Evolutionary conservation across 345 rosid species (phyloP).

Genomic region (Acer yangbiense): DNA sequence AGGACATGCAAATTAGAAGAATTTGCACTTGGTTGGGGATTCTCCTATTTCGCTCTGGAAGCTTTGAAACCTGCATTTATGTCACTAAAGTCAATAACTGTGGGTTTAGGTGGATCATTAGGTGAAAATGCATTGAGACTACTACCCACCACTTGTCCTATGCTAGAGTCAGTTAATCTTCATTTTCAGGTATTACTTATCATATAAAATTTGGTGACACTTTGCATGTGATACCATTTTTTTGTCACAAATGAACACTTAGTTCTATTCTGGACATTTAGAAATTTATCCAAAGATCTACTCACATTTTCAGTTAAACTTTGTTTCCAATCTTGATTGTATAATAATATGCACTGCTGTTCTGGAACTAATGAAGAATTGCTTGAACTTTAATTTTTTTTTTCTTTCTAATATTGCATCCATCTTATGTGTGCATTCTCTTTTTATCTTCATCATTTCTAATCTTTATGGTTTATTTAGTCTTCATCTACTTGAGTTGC

Average conservation of each 20-base stretch:
- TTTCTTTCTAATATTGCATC: not conserved
- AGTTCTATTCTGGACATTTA: not conserved
- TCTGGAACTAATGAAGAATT: not conserved
- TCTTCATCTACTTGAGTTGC: not conserved
- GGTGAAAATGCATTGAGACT: constrained; percentile 54
- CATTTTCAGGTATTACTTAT: constrained; percentile 67
- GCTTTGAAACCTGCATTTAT: constrained; percentile 58
- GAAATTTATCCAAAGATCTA: not conserved
- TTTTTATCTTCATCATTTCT: not conserved
- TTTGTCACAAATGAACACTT: not conserved
- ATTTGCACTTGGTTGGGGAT: constrained; percentile 78
- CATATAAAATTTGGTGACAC: constrained; percentile 2
- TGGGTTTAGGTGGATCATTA: constrained; percentile 78
- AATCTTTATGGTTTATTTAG: not conserved
- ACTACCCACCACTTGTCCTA: constrained; percentile 59
- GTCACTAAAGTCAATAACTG: constrained; percentile 46
- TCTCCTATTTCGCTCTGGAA: constrained; percentile 51
- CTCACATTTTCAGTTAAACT: not conserved
- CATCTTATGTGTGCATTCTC: not conserved
- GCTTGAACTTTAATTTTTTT: not conserved
- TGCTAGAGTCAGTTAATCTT: constrained; percentile 61
- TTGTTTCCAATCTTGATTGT: not conserved
- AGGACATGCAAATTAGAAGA: constrained; percentile 54
- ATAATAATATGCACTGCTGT: not conserved
- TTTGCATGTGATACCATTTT: not conserved